Evolutionary conservation across 1,139 yeast genomes (phyloP), one percentile per base, ranked within the genome.

Genomic region (Ashbya aceris): DNA sequence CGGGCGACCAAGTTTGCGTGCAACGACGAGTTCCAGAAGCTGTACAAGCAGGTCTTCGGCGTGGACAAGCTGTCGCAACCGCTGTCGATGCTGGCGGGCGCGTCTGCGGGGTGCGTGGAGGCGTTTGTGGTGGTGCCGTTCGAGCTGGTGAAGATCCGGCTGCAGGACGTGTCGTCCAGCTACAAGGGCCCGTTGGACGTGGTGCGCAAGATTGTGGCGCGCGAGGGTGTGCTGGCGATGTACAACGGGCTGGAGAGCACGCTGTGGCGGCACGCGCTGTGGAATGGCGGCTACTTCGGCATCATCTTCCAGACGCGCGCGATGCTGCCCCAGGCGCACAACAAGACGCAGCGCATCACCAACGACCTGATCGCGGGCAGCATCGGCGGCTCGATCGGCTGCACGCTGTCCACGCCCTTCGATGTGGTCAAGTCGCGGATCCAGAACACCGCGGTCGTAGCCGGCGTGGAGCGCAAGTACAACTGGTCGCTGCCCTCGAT

Each of bases 201-300:
- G 27, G 74, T 89, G 39, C 71, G 72, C 58, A 75, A 79, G 60
- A 84, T 87, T 47, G 66, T 89, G 48, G 74, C 72, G 54, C 67
- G 71, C 42, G 85, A 87, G 62, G 98, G 99, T 56, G 63, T 77
- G 2, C 66, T 85, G 46, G 93, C 96, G 2, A 68, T 91, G 61
- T 91, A 91, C 68, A 87, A 86, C 62, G 99, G 99, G 47, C 70
- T 91, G 54, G 99, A 91, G 69, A 89, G 96, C 20, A 91, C 98
- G 13, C 68, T 93, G 63, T 89, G 96, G 95, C 83, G 99, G 74
- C 98, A 91, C 64, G 76, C 85, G 49, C 70, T 79, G 51, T 91
- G 99, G 99, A 91, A 93, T 65, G 96, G 96, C 39, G 98, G 98
- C 47, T 91, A 93, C 70, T 91, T 91, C 62, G 98, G 99, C 49